Evolutionary conservation across 768 basidiomycete species (phyloP), one percentile per base, ranked within the genome.

Genomic region (Russula sp.): DNA sequence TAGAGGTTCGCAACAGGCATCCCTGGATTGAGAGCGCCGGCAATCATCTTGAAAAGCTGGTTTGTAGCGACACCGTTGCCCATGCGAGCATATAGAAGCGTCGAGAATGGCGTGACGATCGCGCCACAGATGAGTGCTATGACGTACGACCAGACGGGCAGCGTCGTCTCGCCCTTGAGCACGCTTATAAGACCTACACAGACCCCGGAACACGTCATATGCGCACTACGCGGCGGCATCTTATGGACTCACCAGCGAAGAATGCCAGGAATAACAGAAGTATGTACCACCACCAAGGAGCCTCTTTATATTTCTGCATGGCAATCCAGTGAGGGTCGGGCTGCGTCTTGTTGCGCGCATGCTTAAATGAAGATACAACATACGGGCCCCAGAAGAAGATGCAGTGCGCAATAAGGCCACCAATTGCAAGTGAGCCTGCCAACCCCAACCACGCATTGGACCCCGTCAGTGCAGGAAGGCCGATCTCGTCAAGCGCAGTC

Each of bases 1-100:
- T 87, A 87, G 62, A 88, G 81, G 70, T 88, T 89, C 1, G 85
- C 86, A 5, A 87, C 82, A 0, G 86, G 85, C 51, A 80, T 78
- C 48, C 86, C 86, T 7, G 85, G 83, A 68, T 83, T 82, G 9
- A 85, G 73, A 2, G 78, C 80, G 14, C 82, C 82, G 10, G 81
- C 84, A 18, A 84, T 78, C 84, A 86, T 85, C 72, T 84, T 84
- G 80, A 85, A 83, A 60, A 86, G 69, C 68, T 84, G 81, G 65
- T 80, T 82, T 6, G 84, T 86, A 3, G 79, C 79, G 50, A 87
- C 75, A 18, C 83, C 84, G 65, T 77, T 84, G 22, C 85, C 85
- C 77, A 84, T 78, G n/a, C 84, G 79, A 14, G 80, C 84, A 67
- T 68, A 82, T 0, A 86, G 75, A 6, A 84, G 66, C 0, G 79